Conservation (phyloP, 108 stramenopile species). For the Nitzschia sp. region DNA sequence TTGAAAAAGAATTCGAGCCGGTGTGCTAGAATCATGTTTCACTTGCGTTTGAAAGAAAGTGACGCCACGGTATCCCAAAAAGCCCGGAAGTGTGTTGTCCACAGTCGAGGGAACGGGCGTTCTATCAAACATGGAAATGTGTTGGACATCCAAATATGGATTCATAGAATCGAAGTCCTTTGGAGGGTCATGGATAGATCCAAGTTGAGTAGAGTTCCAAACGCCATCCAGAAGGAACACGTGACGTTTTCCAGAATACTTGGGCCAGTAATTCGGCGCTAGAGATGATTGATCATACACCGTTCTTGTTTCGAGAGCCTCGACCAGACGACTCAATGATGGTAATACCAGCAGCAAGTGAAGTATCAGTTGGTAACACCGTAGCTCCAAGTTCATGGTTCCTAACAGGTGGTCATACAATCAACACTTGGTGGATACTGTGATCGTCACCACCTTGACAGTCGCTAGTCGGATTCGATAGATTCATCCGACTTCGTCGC, state of each 20-base stretch:
- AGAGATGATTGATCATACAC: too few species aligned
- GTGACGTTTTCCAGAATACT: slow-evolving; percentile 22
- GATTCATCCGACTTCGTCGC: too few species aligned
- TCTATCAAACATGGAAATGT: slow-evolving; percentile 1
- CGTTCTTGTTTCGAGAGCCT: too few species aligned
- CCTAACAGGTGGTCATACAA: too few species aligned
- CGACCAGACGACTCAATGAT: too few species aligned
- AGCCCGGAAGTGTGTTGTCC: slow-evolving; percentile 37
- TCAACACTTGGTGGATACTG: too few species aligned
- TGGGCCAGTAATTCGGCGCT: slow-evolving; percentile 32
- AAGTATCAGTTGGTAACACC: too few species aligned
- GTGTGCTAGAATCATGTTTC: not conserved
- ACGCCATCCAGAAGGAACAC: slow-evolving; percentile 33
- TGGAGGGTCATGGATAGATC: not conserved
- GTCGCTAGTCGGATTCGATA: too few species aligned
- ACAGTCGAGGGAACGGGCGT: slow-evolving; percentile 32
- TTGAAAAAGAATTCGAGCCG: slow-evolving; percentile 34
- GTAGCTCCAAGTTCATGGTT: too few species aligned
- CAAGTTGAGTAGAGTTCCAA: slow-evolving; percentile 21
- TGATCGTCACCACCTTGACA: too few species aligned
- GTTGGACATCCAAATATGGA: slow-evolving; percentile 25
- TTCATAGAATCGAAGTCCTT: slow-evolving; percentile 36
- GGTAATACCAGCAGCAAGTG: too few species aligned
- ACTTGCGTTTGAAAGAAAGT: slow-evolving; percentile 30
- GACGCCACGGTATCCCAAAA: slow-evolving; percentile 36